phyloP scores from a whole-genome alignment of 163 green algal species.

The Scenedesmus sp. region DNA sequence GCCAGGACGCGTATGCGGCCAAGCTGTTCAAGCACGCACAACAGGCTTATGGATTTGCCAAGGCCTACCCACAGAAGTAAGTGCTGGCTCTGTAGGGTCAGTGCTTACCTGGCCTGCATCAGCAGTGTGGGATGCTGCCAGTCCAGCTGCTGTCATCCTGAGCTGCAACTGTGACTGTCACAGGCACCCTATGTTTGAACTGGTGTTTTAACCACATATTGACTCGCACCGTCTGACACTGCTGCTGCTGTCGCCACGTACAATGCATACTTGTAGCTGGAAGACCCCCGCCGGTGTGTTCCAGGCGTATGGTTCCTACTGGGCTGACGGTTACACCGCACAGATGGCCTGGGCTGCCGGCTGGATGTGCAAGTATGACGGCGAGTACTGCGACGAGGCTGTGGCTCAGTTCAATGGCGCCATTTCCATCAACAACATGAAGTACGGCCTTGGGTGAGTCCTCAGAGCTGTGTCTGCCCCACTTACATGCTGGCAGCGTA shows the following conservation, averaged over 20 bases:
- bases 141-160: neutral
- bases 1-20: slow-evolving; percentile 33
- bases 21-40: slow-evolving; percentile 46
- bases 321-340: slow-evolving; percentile 40
- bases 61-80: slow-evolving; percentile 52
- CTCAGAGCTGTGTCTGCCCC: no score
- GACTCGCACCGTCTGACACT: neutral
- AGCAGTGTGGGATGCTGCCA: neutral
- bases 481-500: no score
- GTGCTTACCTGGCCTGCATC: neutral
- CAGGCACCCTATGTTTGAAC: no score
- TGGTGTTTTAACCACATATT: no score
- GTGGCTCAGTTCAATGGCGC: neutral
- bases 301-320: slow-evolving; percentile 51
- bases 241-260: neutral
- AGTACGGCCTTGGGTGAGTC: slow-evolving; percentile 46
- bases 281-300: slow-evolving; percentile 52
- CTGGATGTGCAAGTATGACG: slow-evolving; percentile 56
- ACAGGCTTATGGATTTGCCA: slow-evolving; percentile 49
- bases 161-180: no score
- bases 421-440: slow-evolving; percentile 50
- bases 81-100: neutral
- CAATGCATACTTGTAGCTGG: slow-evolving; percentile 18
- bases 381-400: slow-evolving; percentile 20
- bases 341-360: slow-evolving; percentile 40